Base-by-base conservation (phyloP, 345 rosid species). In the Populus davidiana region DNA sequence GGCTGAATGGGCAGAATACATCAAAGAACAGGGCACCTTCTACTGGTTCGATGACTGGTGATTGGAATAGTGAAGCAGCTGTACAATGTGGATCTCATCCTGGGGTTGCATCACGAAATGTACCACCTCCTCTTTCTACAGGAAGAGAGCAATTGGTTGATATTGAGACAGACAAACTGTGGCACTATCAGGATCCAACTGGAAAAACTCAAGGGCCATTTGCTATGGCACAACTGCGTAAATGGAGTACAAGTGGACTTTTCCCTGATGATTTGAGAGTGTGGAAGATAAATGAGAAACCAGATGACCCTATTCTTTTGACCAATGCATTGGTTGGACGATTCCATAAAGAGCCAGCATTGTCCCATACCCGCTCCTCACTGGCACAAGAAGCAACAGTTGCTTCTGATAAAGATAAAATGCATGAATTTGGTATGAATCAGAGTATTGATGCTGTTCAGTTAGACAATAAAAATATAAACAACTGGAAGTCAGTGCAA, bases 171-270 rank as follows among this genome's bases (percentile, higher is more conserved):
- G 83, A 84, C 63, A 91, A 84, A 66, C 71, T 88, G 71, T 96
- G 99, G 99, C 90, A 79, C 83, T 96, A 96, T 83, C 89, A 86
- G 85, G 99, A 96, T 74, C 98, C 97, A 68, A 75, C 70, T 71
- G 93, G 92, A 78, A 92, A 85, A 83, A 78, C 82, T 82, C 99
- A 92, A 78, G 99, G 99, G 61, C 98, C 99, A 41, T 96, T 96
- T 86, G 35, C 91, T 49, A 75, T 94, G 90, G 74, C 71, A 77
- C 91, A 86, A 81, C 84, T 96, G 74, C 90, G 89, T 41, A 89
- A 86, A 82, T 96, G 99, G 99, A 89, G 86, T 72, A 62, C 73
- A 62, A 80, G 78, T 78, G 91, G 94, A 72, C 91, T 84, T 82
- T 96, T 96, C 65, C 98, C 99, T n/a, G 73, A 69, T 78, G 80